These are phyloP conservation scores for Strobilomyces confusus DNA, from an alignment of 768 basidiomycete species.

Conservation along the genomic window DNA sequence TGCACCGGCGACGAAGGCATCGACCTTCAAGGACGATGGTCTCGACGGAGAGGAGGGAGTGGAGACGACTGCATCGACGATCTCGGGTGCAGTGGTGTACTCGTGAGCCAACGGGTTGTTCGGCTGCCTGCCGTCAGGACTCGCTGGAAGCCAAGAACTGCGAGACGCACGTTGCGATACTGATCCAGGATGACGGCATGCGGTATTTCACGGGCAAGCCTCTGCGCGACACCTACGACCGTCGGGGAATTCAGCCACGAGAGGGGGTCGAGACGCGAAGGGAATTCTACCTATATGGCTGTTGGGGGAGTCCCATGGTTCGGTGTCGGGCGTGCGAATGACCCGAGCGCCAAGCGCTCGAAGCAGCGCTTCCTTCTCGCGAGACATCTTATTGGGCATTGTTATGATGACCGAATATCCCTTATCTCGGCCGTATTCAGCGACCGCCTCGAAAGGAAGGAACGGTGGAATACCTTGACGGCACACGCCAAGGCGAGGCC, in stretches of 20 bases:
- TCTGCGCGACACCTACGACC: conserved; percentile 80
- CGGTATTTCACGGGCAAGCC: conserved; percentile 73
- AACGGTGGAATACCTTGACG: conserved; percentile 64
- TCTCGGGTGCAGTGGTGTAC: conserved; percentile 86
- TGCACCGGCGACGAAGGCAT: conserved; percentile 79
- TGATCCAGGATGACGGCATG: conserved; percentile 91
- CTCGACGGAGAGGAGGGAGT: conserved; percentile 55
- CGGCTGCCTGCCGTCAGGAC: conserved; percentile 34
- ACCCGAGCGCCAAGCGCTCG: conserved; percentile 93
- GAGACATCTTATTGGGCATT: conserved; percentile 93
- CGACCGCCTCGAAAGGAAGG: conserved; percentile 27
- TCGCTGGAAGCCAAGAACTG: background rate
- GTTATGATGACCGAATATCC: conserved; percentile 89
- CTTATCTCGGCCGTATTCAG: conserved; percentile 85
- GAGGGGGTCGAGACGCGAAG: conserved; percentile 31
- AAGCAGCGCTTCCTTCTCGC: conserved; percentile 91
- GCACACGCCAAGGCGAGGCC: conserved; percentile 92
- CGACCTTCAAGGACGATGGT: conserved; percentile 71
- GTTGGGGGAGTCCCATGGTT: conserved; percentile 83
- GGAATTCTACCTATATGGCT: conserved; percentile 83
- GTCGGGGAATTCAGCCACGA: conserved; percentile 88
- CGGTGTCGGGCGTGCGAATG: conserved; percentile 87
- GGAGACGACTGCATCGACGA: conserved; percentile 69
- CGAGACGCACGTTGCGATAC: conserved; percentile 63
- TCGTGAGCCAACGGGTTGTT: conserved; percentile 94